Percentiles rank a stretch among this genome's conserved stretches.
phyloP scores from a whole-genome alignment of 305 asterid genomes.

The Fraxinus floribunda region DNA sequence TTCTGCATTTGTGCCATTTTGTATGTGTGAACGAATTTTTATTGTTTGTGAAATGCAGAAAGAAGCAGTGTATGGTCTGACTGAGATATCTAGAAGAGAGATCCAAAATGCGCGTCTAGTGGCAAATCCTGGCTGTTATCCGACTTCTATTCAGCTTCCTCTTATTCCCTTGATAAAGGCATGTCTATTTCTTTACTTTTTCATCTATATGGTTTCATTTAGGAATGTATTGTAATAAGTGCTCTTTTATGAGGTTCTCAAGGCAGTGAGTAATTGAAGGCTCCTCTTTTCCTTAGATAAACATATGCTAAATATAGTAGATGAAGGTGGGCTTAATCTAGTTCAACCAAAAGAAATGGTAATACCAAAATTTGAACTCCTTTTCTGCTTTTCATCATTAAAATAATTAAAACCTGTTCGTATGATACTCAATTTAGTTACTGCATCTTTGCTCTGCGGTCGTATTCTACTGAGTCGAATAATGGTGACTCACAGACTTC shows the following conservation, averaged over 20 bases:
- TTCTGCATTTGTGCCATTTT: background rate
- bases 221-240: background rate
- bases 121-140: constrained; percentile 98
- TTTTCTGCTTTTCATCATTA: background rate
- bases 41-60: constrained; percentile 50
- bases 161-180: constrained; percentile 87
- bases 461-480: background rate
- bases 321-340: background rate
- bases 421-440: background rate
- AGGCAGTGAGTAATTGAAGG: background rate
- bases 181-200: constrained; percentile 15
- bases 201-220: background rate
- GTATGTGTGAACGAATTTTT: background rate
- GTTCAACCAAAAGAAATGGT: background rate
- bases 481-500: background rate
- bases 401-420: background rate
- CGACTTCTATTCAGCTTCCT: constrained; percentile 89
- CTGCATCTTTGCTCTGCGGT: background rate
- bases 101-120: constrained; percentile 77
- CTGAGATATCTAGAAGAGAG: constrained; percentile 70
- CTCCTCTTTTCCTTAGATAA: background rate
- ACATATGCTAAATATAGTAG: background rate
- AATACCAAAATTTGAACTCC: background rate
- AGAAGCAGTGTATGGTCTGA: constrained; percentile 90
- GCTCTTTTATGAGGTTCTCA: background rate